Percentiles rank a stretch among this genome's conserved stretches.
These are phyloP conservation scores for Curvularia sp. DNA, from an alignment of 2,329 filamentous ascomycete genomes.

Conservation along the genomic window DNA sequence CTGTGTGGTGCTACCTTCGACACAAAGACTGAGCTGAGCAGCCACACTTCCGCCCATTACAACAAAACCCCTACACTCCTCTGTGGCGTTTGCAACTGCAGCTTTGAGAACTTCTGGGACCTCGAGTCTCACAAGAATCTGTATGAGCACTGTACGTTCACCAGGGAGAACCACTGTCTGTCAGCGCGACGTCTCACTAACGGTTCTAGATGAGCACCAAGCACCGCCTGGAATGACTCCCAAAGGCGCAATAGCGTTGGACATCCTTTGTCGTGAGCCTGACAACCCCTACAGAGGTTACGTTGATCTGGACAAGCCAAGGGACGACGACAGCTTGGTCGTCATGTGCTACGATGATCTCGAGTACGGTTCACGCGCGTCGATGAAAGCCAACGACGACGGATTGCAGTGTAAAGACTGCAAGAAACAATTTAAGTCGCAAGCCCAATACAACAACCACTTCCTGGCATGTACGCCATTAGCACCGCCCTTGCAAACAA, in stretches of 20 bases:
- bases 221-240: too few species aligned
- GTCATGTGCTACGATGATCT: constrained; percentile 12
- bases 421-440: constrained; percentile 28
- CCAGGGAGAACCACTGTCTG: constrained; percentile 14
- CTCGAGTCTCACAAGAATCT: constrained; percentile 30
- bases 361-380: constrained; percentile 9
- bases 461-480: constrained; percentile 29
- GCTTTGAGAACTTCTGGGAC: constrained; percentile 27
- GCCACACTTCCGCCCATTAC: constrained; percentile 25
- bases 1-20: constrained; percentile 27
- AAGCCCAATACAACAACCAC: constrained; percentile 27
- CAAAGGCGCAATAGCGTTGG: too few species aligned
- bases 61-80: constrained; percentile 8
- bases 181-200: constrained; percentile 6
- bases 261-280: too few species aligned
- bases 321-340: neutral
- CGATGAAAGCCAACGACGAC: constrained; percentile 15
- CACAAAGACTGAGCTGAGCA: constrained; percentile 18
- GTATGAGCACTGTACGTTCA: neutral
- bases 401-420: constrained; percentile 28
- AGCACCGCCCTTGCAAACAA: neutral
- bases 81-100: constrained; percentile 25
- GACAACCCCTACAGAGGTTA: constrained; percentile 1
- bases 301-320: constrained; percentile 22
- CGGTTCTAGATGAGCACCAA: constrained; percentile 7